phyloP scores from a whole-genome alignment of 352 stramenopile species.

The Phytophthora hibernalis region DNA sequence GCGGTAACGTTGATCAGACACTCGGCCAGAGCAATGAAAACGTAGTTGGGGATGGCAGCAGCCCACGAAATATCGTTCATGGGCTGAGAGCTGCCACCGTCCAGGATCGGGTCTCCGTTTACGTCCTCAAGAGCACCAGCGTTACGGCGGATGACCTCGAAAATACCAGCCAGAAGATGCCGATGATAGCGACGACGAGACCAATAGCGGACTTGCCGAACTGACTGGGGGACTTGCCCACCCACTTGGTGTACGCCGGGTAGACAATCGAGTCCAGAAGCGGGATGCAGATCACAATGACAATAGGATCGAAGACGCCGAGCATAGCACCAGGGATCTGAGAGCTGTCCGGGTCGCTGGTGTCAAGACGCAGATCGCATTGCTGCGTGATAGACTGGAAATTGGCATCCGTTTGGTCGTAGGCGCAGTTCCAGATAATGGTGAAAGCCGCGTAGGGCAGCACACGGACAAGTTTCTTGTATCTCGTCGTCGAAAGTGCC shows the following conservation, averaged over 20 bases:
- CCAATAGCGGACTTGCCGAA: conserved; percentile 46
- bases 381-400: conserved; percentile 80
- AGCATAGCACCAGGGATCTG: conserved; percentile 68
- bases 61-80: conserved; percentile 74
- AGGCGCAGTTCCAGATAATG: conserved; percentile 67
- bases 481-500: conserved; percentile 50
- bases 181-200: conserved; percentile 38
- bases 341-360: conserved; percentile 40
- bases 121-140: conserved; percentile 41
- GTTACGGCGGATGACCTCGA: conserved; percentile 65
- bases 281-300: conserved; percentile 51
- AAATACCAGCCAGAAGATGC: conserved; percentile 53
- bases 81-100: conserved; percentile 47
- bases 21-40: conserved; percentile 63
- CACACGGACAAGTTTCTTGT: conserved; percentile 58
- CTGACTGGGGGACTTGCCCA: conserved; percentile 35
- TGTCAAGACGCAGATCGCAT: conserved; percentile 60
- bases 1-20: conserved; percentile 71
- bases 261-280: conserved; percentile 50
- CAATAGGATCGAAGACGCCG: conserved; percentile 53
- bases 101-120: conserved; percentile 44
- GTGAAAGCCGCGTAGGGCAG: conserved; percentile 62
- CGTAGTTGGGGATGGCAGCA: conserved; percentile 58
- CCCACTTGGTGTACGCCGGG: conserved; percentile 42
- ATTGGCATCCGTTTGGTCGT: conserved; percentile 77